Evolutionary conservation across 768 basidiomycete genomes (phyloP).

Genomic region (Xerocomellus chrysenteron): DNA sequence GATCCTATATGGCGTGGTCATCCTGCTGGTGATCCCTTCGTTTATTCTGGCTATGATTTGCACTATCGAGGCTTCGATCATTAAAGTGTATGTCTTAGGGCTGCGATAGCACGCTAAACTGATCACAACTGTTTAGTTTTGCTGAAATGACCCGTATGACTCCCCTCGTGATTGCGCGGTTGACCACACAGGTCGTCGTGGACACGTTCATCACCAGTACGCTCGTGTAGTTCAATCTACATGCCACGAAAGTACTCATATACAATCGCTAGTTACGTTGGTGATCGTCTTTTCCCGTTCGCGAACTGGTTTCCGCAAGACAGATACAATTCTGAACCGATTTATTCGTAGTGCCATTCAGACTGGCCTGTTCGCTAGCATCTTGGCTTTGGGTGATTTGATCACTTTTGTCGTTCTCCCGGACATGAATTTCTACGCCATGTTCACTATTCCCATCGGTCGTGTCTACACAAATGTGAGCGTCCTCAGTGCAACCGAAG

Average conservation of each 20-base stretch:
- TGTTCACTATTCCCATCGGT: slow-evolving; percentile 37
- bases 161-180: no score
- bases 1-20: slow-evolving; percentile 35
- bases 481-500: no score
- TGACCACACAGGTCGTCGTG: no score
- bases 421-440: slow-evolving; percentile 31
- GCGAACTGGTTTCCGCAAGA: background rate
- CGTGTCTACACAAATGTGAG: slow-evolving; percentile 42
- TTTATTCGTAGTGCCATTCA: background rate
- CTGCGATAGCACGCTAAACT: background rate
- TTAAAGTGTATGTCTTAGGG: slow-evolving; percentile 36
- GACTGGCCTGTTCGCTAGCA: background rate
- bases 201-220: no score
- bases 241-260: background rate
- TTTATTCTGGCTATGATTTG: slow-evolving; percentile 40
- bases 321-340: background rate
- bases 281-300: background rate
- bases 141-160: background rate
- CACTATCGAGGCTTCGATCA: slow-evolving; percentile 34
- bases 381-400: background rate
- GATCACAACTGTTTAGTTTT: background rate
- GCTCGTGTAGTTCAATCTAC: no score
- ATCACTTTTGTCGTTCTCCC: slow-evolving; percentile 27
- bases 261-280: background rate
- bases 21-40: slow-evolving; percentile 36